Evolutionary conservation across 768 basidiomycete species (phyloP).

Genomic region (Astraeus odoratus): DNA sequence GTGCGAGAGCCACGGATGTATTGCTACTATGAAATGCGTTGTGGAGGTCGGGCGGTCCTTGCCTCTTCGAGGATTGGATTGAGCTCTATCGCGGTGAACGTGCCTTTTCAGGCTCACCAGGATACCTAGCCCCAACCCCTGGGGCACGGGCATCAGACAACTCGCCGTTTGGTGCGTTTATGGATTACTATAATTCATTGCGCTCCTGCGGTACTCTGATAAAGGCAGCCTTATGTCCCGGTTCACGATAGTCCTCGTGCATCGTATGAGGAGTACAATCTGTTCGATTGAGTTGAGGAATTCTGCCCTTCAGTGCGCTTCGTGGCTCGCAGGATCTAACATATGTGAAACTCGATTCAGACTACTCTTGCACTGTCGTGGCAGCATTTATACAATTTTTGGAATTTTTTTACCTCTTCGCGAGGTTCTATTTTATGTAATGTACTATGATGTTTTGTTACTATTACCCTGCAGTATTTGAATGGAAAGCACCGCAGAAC

Average conservation of each 20-base stretch:
- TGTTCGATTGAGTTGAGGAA: not conserved
- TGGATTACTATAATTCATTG: not conserved
- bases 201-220: not conserved
- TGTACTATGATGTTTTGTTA: no score
- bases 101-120: not conserved
- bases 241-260: not conserved
- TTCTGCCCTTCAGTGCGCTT: slow-evolving; percentile 8
- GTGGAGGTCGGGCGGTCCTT: slow-evolving; percentile 41
- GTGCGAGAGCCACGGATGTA: no score
- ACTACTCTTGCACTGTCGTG: slow-evolving; percentile 9
- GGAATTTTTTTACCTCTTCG: slow-evolving; percentile 3
- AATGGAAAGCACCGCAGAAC: no score
- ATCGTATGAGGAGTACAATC: slow-evolving; percentile 1
- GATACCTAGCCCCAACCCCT: no score
- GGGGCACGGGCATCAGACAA: not conserved
- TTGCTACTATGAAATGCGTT: slow-evolving; percentile 49
- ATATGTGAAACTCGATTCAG: slow-evolving; percentile 13
- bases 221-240: no score
- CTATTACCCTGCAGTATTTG: no score
- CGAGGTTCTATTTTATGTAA: no score
- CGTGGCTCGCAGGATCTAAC: slow-evolving; percentile 9
- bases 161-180: not conserved
- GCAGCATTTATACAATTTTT: slow-evolving; percentile 5
- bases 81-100: slow-evolving; percentile 3
- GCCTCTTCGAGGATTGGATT: not conserved